A percentile compares a stretch with the other conserved stretches of the same genome.
These are phyloP conservation scores for Chaetoceros muelleri DNA, from an alignment of 108 stramenopile genomes.

Conservation along the genomic window DNA sequence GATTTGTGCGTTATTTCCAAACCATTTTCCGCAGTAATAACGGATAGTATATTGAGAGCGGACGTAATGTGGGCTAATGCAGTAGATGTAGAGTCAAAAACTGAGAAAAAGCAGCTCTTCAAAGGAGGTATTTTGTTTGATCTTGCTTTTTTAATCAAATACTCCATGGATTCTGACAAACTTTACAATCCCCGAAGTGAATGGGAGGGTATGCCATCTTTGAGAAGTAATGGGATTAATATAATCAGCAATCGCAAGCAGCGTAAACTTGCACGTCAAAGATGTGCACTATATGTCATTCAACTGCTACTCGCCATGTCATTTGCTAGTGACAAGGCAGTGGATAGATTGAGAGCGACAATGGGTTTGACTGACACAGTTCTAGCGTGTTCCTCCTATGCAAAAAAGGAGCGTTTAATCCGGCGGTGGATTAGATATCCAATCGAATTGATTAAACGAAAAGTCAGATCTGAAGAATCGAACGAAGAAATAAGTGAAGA, in stretches of 20 bases:
- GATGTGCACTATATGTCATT: conserved; percentile 60
- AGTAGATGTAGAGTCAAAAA: conserved; percentile 20
- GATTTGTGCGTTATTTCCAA: conserved; percentile 61
- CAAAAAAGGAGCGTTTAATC: conserved; percentile 16
- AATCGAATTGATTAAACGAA: conserved; percentile 17
- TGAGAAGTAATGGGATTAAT: conserved; percentile 4
- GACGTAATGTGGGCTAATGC: conserved; percentile 27
- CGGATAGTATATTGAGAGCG: conserved; percentile 62
- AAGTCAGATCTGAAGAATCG: conserved; percentile 1
- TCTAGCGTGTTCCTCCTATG: conserved; percentile 50
- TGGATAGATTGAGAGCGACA: conserved; percentile 46
- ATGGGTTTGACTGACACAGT: conserved; percentile 53
- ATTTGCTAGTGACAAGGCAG: conserved; percentile 66
- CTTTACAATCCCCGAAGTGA: conserved; percentile 12
- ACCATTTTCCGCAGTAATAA: conserved; percentile 61
- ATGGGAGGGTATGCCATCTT: background rate
- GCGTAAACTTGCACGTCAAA: conserved; percentile 31
- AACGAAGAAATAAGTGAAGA: conserved; percentile 1
- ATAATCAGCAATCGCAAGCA: conserved; percentile 9
- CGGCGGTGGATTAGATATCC: conserved; percentile 47
- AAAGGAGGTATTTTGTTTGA: conserved; percentile 31
- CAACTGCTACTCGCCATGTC: conserved; percentile 68
- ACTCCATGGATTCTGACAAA: conserved; percentile 37
- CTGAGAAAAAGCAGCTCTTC: conserved; percentile 15
- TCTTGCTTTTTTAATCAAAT: conserved; percentile 44